Conservation (phyloP, 805 yeast species). For the Candida ponderosae region DNA sequence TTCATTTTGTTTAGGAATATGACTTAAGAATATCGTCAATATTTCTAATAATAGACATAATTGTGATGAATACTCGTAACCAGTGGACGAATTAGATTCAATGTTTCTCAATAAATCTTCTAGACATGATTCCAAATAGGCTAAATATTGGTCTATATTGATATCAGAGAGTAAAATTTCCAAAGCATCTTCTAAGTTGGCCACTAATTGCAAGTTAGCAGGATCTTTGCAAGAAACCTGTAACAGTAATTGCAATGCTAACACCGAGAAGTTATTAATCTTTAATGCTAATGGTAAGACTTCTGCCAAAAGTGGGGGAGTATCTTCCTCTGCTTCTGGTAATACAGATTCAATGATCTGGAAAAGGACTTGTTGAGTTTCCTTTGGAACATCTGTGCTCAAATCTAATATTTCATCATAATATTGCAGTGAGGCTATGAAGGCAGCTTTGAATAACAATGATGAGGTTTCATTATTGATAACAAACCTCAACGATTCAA, state of each 20-base stretch:
- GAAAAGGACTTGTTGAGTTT: constrained; percentile 19
- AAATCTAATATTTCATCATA: constrained; percentile 34
- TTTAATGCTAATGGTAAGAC: constrained; percentile 51
- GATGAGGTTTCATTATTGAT: constrained; percentile 17
- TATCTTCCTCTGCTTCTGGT: constrained; percentile 69
- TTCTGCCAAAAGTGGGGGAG: constrained; percentile 68
- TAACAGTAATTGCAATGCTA: constrained; percentile 48
- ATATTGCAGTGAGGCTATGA: constrained; percentile 45
- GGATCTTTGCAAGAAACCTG: constrained; percentile 65
- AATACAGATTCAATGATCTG: constrained; percentile 35
- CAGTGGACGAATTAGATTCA: constrained; percentile 11
- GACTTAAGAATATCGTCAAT: constrained; percentile 40
- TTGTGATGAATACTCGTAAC: constrained; percentile 49
- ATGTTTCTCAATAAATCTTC: constrained; percentile 40
- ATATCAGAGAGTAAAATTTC: constrained; percentile 47
- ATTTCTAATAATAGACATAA: constrained; percentile 50
- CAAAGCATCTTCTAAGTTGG: constrained; percentile 65
- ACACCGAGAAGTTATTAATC: constrained; percentile 26
- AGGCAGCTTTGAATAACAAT: constrained; percentile 22
- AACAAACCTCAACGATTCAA: constrained; percentile 15
- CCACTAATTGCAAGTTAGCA: constrained; percentile 59
- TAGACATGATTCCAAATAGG: constrained; percentile 41
- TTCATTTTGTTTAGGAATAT: constrained; percentile 24
- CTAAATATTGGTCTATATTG: constrained; percentile 33
- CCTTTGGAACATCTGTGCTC: constrained; percentile 12